A percentile compares a stretch with the other conserved stretches of the same genome.
These are phyloP conservation scores for Citrus maxima DNA, from an alignment of 345 rosid species.

Conservation along the genomic window DNA sequence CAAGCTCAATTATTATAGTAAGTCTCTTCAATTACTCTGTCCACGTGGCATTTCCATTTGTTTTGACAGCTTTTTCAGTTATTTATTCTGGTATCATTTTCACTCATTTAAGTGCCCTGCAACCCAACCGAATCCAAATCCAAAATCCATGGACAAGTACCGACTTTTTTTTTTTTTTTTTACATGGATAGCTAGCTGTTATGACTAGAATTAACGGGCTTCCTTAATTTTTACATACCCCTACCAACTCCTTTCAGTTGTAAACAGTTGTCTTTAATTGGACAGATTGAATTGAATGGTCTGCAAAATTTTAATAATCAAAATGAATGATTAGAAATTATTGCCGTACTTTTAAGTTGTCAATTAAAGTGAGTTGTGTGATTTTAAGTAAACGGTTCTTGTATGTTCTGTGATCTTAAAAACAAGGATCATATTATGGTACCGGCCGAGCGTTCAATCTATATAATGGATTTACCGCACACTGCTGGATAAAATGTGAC, in stretches of 20 bases:
- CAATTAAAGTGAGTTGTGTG: too few relatives aligned
- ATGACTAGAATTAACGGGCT: neutral
- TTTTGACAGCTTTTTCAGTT: conserved; percentile 5
- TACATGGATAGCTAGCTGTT: neutral
- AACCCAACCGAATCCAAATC: neutral
- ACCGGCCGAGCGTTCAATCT: too few relatives aligned
- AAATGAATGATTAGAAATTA: too few relatives aligned
- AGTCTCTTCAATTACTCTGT: neutral
- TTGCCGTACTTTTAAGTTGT: too few relatives aligned
- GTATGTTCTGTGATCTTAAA: too few relatives aligned
- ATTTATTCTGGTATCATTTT: neutral
- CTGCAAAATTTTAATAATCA: too few relatives aligned
- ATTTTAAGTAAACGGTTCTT: too few relatives aligned
- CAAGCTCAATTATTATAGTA: conserved; percentile 4
- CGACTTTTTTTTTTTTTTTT: neutral
- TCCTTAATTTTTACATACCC: neutral
- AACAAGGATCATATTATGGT: too few relatives aligned
- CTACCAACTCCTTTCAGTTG: neutral
- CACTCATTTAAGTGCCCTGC: neutral
- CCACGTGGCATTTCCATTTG: neutral
- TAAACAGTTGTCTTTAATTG: neutral
- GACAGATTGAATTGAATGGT: too few relatives aligned
- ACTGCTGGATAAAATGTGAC: too few relatives aligned
- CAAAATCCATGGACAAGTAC: neutral
- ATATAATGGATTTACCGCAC: rapidly evolving